These are phyloP conservation scores for Beauveria rudraprayagi DNA, from an alignment of 2,329 filamentous ascomycete species.

Conservation along the genomic window DNA sequence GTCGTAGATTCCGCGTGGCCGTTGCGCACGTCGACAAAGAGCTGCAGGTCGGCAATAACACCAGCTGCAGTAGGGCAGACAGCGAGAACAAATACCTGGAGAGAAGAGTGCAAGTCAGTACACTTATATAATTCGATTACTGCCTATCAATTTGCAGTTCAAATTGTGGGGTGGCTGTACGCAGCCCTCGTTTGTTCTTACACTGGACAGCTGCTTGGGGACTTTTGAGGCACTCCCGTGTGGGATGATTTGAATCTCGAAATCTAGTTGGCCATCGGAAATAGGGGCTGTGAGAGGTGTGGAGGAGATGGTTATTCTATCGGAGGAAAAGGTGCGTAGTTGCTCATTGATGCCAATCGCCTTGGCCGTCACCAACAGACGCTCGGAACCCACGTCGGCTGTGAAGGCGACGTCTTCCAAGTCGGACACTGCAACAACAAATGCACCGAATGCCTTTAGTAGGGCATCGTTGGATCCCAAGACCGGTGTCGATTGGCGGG, in stretches of 20 bases:
- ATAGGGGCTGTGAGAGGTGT: neutral
- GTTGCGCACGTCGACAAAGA: constrained; percentile 10
- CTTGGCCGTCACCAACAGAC: constrained; percentile 6
- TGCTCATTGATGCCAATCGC: constrained; percentile 3
- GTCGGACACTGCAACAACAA: constrained; percentile 7
- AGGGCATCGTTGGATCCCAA: neutral
- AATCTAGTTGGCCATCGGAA: neutral
- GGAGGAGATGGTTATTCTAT: neutral
- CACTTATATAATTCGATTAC: neutral
- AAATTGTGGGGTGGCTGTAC: neutral
- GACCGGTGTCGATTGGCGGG: neutral
- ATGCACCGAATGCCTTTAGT: constrained; percentile 2
- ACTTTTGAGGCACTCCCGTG: neutral
- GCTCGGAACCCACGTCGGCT: constrained; percentile 8
- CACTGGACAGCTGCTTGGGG: constrained; percentile 6
- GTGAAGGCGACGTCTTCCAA: constrained; percentile 6
- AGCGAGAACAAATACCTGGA: constrained; percentile 1
- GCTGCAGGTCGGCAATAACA: constrained; percentile 2
- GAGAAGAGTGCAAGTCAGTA: neutral
- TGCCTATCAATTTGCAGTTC: too few species aligned
- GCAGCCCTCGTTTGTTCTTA: neutral
- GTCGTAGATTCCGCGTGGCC: neutral
- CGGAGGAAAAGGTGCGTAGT: neutral
- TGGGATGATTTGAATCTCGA: constrained; percentile 5
- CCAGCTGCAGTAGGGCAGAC: neutral